Evolutionary conservation across 805 yeast species (phyloP).

Genomic region (Saturnispora zaruensis): DNA sequence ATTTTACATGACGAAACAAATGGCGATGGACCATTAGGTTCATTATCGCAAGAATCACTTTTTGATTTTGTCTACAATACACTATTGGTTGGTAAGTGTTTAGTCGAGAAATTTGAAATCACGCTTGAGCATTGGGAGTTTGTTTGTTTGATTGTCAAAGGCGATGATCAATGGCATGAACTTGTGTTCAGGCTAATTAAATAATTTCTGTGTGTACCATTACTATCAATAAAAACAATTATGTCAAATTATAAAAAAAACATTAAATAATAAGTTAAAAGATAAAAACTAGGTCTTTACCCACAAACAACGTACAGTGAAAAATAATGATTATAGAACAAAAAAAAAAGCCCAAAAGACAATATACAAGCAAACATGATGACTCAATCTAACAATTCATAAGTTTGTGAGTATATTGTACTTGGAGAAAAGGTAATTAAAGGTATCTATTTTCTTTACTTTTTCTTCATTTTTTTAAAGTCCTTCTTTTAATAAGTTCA

Average conservation of each 20-base stretch:
- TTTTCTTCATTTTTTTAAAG: background rate
- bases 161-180: constrained; percentile 9
- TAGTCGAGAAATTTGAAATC: background rate
- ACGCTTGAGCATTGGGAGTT: background rate
- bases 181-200: background rate
- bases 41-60: constrained; percentile 20
- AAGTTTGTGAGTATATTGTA: background rate
- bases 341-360: background rate
- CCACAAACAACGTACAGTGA: background rate
- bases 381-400: background rate
- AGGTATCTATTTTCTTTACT: background rate
- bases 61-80: constrained; percentile 20
- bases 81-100: constrained; percentile 11
- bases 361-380: background rate
- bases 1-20: constrained; percentile 8
- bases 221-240: background rate
- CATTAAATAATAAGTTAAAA: background rate
- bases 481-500: background rate
- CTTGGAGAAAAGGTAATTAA: background rate
- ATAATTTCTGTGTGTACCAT: background rate
- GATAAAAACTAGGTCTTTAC: background rate
- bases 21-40: constrained; percentile 27
- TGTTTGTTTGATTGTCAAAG: background rate
- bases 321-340: background rate
- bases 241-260: background rate